Conservation (phyloP, 192 early-diverging fungal genomes). For the Backusella australiensis region DNA sequence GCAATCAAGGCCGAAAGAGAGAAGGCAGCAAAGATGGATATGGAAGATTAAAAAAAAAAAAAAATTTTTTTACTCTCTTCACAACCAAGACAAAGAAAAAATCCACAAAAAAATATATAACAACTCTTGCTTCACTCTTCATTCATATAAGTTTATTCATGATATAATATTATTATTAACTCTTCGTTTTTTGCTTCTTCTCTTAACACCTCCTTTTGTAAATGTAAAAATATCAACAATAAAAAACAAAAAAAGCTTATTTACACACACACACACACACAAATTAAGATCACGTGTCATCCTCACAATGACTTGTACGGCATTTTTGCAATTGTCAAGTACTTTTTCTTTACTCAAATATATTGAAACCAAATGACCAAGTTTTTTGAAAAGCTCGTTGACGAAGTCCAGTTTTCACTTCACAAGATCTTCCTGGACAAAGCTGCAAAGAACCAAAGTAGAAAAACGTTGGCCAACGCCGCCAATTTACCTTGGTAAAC, state of each 20-base stretch:
- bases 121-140: background rate
- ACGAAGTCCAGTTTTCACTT: background rate
- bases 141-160: background rate
- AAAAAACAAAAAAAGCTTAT: too few relatives aligned
- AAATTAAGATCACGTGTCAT: too few relatives aligned
- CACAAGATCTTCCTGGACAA: background rate
- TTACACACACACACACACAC: too few relatives aligned
- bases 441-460: background rate
- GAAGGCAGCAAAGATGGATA: slow-evolving; percentile 52
- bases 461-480: background rate
- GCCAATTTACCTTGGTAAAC: slow-evolving; percentile 19
- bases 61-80: background rate
- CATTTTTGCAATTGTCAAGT: background rate
- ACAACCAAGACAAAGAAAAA: background rate
- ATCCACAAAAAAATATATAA: background rate
- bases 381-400: background rate
- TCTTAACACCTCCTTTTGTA: background rate
- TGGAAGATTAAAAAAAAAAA: slow-evolving; percentile 50
- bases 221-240: too few relatives aligned
- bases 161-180: background rate
- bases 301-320: too few relatives aligned
- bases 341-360: background rate
- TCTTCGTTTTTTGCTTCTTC: background rate
- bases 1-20: slow-evolving; percentile 59
- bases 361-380: background rate